Evolutionary conservation across 177 flowering plant species (phyloP), one percentile per base, ranked within the genome.

Genomic region (Vitis hybrid): DNA sequence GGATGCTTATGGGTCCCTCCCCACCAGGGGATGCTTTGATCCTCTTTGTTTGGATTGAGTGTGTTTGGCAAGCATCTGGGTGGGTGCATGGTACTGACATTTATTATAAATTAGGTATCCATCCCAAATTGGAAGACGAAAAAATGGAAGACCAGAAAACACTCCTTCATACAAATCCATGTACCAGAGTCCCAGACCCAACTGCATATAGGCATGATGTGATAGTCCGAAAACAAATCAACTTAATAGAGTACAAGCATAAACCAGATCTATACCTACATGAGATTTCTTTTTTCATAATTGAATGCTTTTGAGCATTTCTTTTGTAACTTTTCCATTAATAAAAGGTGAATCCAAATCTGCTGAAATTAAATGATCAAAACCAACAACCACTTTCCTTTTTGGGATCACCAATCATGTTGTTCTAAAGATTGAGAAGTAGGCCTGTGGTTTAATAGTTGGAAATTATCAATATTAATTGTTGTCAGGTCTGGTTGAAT

Each of bases 41-140:
- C 18, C 62, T 17, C 15, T 18, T 50, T 59, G 46, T 35, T 35
- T 35, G 46, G 46, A 6, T 35, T 6, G 46, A 4, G 46, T 35
- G 46, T 35, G 46, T 35, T 35, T 35, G 46, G 46, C 46, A 35
- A 35, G 46, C 8, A 35, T 54, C 17, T 54, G 30, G 30, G 62
- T 60, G 63, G 75, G 61, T 68, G 70, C 60, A 54, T 59, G 24
- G 65, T 19, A 57, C 71, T n/a, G 13, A 56, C 73, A 60, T 70
- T 46, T 49, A 64, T 62, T 62, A 11, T 52, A 54, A 66, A 73
- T 79, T 70, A 49, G 72, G 79, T 60, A 65, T 70, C 66, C 60
- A 62, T 75, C 65, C 65, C 52, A 24, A 6, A 24, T 56, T 32
- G 64, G 64, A 58, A 60, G 69, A 67, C 19, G 6, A 55, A 9